Base-by-base conservation (phyloP, 1,284 basidiomycete genomes). In the Ustilago shanxiensis region DNA sequence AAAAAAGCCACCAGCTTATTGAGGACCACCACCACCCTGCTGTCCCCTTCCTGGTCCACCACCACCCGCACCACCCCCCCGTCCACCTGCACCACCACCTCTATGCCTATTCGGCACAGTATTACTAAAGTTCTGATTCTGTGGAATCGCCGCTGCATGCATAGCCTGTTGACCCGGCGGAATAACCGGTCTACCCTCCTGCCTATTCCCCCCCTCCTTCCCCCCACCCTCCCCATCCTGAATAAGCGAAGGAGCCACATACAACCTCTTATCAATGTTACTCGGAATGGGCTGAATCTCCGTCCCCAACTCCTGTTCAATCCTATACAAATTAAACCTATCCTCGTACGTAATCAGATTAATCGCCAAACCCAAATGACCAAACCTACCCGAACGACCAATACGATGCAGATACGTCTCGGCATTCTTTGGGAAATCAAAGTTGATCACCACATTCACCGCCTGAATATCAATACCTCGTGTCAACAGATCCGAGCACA, bases 381-480 rank as follows among this genome's bases (percentile, higher is more conserved):
- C 96, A 86, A 96, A 98, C 61, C 97, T 93, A 67, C 97, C 97
- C 10, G 94, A 95, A 77, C 96, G 94, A 87, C 96, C 96, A 85
- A 98, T 96, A 74, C 95, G 92, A 88, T 99, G 96, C 33, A 99
- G 91, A 87, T 99, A 99, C 2, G 95, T 98, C 88, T 99, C 96
- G 65, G 94, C 93, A 85, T 96, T 98, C 90, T 98, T 97, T 72
- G 96, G 96, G 88, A 99, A 98, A 87, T 98, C 95, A 86, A 99
- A 99, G 89, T 98, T 98, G 90, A 99, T 98, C 84, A 99, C 96
- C 83, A 98, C 96, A 87, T 99, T 99, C 76, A 99, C 96, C 51
- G 96, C 96, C 88, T 98, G 95, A 86, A 99, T 98, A 88, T 98
- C 97, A 87, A 99, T 99, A 89, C 96, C 96, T 83, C 97, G 93